Evolutionary conservation across 352 stramenopile species (phyloP).

Genomic region (Phytophthora syringae): DNA sequence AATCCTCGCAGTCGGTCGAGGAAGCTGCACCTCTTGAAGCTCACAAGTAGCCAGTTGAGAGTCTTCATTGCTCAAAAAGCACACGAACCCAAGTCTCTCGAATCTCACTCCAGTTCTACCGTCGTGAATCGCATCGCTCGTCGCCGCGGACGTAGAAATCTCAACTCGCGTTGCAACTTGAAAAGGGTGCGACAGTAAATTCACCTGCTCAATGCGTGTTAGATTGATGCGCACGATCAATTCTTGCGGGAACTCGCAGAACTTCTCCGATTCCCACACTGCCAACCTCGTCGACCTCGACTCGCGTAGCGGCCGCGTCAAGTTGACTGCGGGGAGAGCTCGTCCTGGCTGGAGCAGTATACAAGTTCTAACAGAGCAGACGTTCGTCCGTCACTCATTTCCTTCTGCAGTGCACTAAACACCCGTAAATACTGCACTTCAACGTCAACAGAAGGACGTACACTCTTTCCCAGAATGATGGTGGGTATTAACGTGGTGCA

Average conservation of each 20-base stretch:
- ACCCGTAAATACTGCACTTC: slow-evolving; percentile 2
- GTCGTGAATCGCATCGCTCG: not conserved
- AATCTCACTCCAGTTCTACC: slow-evolving; percentile 29
- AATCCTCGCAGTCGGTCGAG: slow-evolving; percentile 16
- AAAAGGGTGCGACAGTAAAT: slow-evolving; percentile 43
- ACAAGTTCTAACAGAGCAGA: slow-evolving; percentile 39
- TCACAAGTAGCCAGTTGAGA: slow-evolving; percentile 43
- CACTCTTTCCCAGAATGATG: slow-evolving; percentile 23
- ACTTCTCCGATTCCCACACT: slow-evolving; percentile 59
- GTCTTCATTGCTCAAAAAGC: slow-evolving; percentile 33
- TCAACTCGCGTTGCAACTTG: slow-evolving; percentile 60
- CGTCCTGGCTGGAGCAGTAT: slow-evolving; percentile 48
- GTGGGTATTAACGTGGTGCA: slow-evolving; percentile 20
- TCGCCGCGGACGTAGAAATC: slow-evolving; percentile 38
- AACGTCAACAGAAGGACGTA: slow-evolving; percentile 11
- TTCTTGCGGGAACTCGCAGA: slow-evolving; percentile 70
- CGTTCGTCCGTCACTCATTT: slow-evolving; percentile 1
- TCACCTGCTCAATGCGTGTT: slow-evolving; percentile 26
- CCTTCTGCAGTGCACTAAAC: too few species aligned
- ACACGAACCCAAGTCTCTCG: slow-evolving; percentile 52
- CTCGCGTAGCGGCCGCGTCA: not conserved
- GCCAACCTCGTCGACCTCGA: not conserved
- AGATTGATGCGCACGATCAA: slow-evolving; percentile 56
- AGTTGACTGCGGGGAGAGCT: slow-evolving; percentile 19
- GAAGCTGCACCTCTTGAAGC: slow-evolving; percentile 55